Base-by-base conservation (phyloP, 257 asterid species). In the Striga asiatica region DNA sequence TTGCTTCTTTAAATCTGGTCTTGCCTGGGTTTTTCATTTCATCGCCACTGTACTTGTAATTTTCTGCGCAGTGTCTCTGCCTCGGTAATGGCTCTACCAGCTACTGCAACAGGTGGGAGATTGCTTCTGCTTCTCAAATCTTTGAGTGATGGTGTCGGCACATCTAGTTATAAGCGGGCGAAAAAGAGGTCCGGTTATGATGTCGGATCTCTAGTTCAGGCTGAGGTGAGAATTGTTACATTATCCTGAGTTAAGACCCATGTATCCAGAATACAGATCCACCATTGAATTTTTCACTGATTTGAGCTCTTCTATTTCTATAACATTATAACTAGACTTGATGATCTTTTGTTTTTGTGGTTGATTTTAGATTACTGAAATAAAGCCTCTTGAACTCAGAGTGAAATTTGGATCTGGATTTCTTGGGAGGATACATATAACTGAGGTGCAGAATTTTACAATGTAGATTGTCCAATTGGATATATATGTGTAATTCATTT, bases 351-450 rank as follows among this genome's bases (percentile, higher is more conserved):
- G 31, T 71, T 34, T 65, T 39, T 6, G n/a, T 39, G 46, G 11
- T 49, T 56, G 60, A 38, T 73, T 67, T 54, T 89, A 92, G 98
- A 82, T 92, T 66, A 82, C 80, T 63, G 95, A 88, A 69, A 79
- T 72, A 70, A 84, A 74, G 79, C 95, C 89, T 70, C 78, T 92
- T 66, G 98, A 88, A 78, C 68, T 84, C 52, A 75, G 81, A 72
- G 66, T 84, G 51, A 88, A 84, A 79, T 92, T 92, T 79, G 97
- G 97, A 50, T 78, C 94, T 58, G 88, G 86, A 48, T 70, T 71
- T 58, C 79, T 60, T 48, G 98, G 98, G 67, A 80, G 94, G 65
- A 75, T 92, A 50, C 97, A 92, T 70, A 62, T 88, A 42, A 92
- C 98, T 37, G 98, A 92, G 98, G 98, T 88, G 42, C 52, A 60